Percentiles rank a stretch among this genome's conserved stretches.
These are phyloP conservation scores for Sphaerulina vaccinii DNA, from an alignment of 2,329 filamentous ascomycete species.

Conservation along the genomic window DNA sequence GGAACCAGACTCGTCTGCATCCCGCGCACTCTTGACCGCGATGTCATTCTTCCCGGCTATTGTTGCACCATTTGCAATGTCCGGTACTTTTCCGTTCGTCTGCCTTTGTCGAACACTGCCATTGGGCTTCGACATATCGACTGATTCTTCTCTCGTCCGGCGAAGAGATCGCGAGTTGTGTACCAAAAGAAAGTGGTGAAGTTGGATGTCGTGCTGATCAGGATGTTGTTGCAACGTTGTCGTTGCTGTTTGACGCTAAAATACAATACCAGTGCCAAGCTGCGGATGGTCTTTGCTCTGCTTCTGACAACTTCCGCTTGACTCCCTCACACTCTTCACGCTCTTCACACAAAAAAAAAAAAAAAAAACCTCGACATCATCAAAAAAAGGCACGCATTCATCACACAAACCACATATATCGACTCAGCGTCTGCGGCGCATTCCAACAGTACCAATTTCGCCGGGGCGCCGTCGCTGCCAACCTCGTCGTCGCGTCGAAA, in stretches of 20 bases:
- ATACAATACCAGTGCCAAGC: too few species aligned
- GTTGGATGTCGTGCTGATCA: not conserved
- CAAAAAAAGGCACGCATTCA: too few species aligned
- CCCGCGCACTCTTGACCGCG: slow-evolving; percentile 18
- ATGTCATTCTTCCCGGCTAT: slow-evolving; percentile 31
- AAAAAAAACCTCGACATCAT: too few species aligned
- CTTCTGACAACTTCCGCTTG: too few species aligned
- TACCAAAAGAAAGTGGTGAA: not conserved
- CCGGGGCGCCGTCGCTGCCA: too few species aligned
- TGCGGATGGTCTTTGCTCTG: too few species aligned
- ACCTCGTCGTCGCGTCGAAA: too few species aligned
- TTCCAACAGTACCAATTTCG: too few species aligned
- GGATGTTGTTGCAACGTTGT: not conserved
- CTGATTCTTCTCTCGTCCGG: not conserved
- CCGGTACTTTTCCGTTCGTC: slow-evolving; percentile 28
- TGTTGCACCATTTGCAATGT: slow-evolving; percentile 22
- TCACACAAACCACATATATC: too few species aligned
- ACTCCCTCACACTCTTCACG: too few species aligned
- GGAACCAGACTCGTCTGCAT: slow-evolving; percentile 25
- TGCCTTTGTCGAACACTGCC: slow-evolving; percentile 30
- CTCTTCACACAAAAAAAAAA: too few species aligned
- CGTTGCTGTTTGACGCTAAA: not conserved
- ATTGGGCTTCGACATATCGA: slow-evolving; percentile 23
- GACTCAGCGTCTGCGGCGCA: too few species aligned
- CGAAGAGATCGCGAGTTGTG: not conserved